Evolutionary conservation across 148 eudicot species (phyloP), one percentile per base, ranked within the genome.

Genomic region (Spergularia marina): DNA sequence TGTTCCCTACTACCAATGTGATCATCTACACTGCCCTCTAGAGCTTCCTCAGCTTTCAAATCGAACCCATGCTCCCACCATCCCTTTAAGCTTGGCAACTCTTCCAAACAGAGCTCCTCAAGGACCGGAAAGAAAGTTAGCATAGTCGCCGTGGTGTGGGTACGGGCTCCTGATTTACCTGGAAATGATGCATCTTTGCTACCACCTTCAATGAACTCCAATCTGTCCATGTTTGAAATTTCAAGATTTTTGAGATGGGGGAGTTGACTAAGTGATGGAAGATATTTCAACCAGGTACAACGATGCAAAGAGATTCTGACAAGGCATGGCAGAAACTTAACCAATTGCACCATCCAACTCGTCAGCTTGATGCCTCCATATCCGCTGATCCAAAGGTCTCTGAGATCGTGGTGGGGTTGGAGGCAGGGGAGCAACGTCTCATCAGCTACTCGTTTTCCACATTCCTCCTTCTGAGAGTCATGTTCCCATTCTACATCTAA

Each of bases 191-290:
- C 59, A 30, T 17, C 30, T 44, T 5, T 9, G 10, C 9, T 61
- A 2, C 25, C 68, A 16, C 6, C 44, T 34, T 72, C 75, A 0
- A 63, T 52, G 58, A 62, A 64, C 70, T 74, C 61, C 41, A 74
- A 30, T 4, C 12, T 62, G 4, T 16, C 30, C 20, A 74, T 9
- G 16, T 63, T 4, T 5, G 11, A 18, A 34, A 74, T 47, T 2
- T 30, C 0, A 10, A 74, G 77, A 10, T 0, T 0, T 63, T 53
- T 74, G 10, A 73, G 68, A 49, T 25, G 14, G 6, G 41, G 20
- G 10, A 73, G 55, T 49, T 49, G 76, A 73, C 77, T 51, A 11
- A 64, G 41, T 17, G 60, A 63, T 17, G 77, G 23, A 6, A 74
- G n/a, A 52, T 74, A 6, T 65, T 53, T 47, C 61, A 74, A 16